phyloP scores from a whole-genome alignment of 2,329 filamentous ascomycete genomes.

The Myriosclerotinia curreyana region DNA sequence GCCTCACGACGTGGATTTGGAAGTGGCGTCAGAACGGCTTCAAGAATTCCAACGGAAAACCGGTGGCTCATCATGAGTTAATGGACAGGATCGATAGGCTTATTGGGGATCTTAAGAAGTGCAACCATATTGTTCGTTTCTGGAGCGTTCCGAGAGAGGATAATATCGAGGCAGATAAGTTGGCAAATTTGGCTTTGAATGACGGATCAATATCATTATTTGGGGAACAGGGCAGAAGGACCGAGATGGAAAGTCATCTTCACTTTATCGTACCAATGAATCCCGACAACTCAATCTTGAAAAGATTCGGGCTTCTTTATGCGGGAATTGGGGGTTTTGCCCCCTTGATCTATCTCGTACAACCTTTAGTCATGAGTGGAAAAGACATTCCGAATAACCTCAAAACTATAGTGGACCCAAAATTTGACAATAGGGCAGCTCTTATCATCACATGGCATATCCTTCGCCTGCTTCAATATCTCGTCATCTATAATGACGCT shows the following conservation, averaged over 20 bases:
- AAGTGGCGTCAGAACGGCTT: not conserved
- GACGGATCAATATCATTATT: not conserved
- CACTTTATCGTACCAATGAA: not conserved
- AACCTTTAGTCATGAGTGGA: too few relatives aligned
- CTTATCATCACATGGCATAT: not conserved
- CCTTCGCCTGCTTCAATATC: not conserved
- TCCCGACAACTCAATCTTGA: not conserved
- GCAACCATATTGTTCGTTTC: not conserved
- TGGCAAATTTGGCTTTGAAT: not conserved
- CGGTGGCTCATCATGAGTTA: not conserved
- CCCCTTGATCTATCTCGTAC: not conserved
- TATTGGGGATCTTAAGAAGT: not conserved
- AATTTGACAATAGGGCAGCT: not conserved
- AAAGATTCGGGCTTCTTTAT: not conserved
- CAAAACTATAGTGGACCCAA: too few relatives aligned
- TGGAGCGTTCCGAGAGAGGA: slow-evolving; percentile 1
- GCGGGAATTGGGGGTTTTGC: too few relatives aligned
- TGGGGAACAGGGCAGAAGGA: not conserved
- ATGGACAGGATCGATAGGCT: not conserved
- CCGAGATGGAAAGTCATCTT: not conserved
- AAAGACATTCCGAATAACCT: not conserved
- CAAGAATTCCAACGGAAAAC: too few relatives aligned
- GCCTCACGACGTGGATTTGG: not conserved
- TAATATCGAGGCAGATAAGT: not conserved
- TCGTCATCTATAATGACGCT: too few relatives aligned